Evolutionary conservation across 2,329 filamentous ascomycete species (phyloP), one percentile per base, ranked within the genome.

Genomic region (Sclerotiophoma versabilis): DNA sequence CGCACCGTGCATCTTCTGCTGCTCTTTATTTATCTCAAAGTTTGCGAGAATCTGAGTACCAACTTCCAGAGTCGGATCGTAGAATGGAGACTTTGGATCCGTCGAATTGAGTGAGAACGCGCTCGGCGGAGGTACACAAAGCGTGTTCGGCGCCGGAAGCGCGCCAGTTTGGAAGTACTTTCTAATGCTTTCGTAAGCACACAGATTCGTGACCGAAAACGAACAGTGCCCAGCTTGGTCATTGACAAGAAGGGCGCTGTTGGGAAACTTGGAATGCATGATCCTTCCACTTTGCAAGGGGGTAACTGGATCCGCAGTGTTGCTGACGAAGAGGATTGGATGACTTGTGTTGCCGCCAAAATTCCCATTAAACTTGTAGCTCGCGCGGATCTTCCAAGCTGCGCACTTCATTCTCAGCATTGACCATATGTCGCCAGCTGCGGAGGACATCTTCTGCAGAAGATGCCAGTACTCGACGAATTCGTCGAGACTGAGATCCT

Each of bases 241-340:
- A 54, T 79, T 78, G 22, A 77, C 66, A 3, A 84, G 66, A 5
- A 83, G 68, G 2, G 65, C 69, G 14, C 76, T 79, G 1, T 77
- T 77, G 0, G 77, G 72, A 57, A 83, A 83, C 1, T 68, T 60
- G 15, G 45, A 60, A 4, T 70, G 66, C 75, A 78, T 78, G 32
- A 72, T 64, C 20, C 58, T 64, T 1, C 79, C 82, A 34, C 79
- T 78, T 36, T 64, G 60, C 5, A 87, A 69, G 3, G 84, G 84
- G 0, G 84, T 87, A 0, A 87, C 82, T 0, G 86, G 85, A 51
- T 87, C 85, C 12, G 81, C 76, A 0, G 80, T 82, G 62, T 83
- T 86, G 29, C 80, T 81, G 11, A 86, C 72, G 64, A 85, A 83
- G 6, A 87, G 75, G 26, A 87, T 74, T 0, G 85, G 85, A 58